phyloP scores from a whole-genome alignment of 371 early-diverging fungal species.

The Zopfochytrium polystomum region DNA sequence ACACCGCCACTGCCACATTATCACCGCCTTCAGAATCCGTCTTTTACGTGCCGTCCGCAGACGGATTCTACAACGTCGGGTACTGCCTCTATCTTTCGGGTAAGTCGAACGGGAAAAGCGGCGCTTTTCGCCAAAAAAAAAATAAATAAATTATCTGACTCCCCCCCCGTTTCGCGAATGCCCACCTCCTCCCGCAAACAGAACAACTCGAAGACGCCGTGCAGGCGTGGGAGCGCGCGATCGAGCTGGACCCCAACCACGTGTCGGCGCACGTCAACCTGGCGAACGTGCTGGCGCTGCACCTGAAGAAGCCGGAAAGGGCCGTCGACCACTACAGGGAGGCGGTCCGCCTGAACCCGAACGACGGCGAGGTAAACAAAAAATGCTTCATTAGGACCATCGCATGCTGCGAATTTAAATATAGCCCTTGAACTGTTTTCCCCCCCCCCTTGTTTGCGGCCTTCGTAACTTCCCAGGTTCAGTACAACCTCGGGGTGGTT shows the following conservation, averaged over 20 bases:
- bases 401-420: no score
- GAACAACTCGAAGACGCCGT: conserved; percentile 65
- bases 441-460: not conserved
- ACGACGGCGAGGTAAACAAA: conserved; percentile 45
- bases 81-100: conserved; percentile 71
- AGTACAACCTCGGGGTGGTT: conserved; percentile 73
- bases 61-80: conserved; percentile 76
- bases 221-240: conserved; percentile 63
- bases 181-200: no score
- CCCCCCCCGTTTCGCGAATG: no score
- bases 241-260: conserved; percentile 58
- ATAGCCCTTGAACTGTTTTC: not conserved
- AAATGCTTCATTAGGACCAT: no score
- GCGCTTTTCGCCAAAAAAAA: no score
- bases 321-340: conserved; percentile 66
- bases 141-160: no score
- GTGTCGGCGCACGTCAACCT: conserved; percentile 77
- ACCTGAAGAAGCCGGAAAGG: conserved; percentile 53
- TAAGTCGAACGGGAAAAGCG: no score
- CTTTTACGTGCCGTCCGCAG: conserved; percentile 50
- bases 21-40: no score
- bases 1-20: no score
- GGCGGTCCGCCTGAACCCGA: conserved; percentile 68
- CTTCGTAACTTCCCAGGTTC: conserved; percentile 53
- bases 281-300: conserved; percentile 70